phyloP scores from a whole-genome alignment of 2,329 filamentous ascomycete genomes.

The Alternaria dauci region DNA sequence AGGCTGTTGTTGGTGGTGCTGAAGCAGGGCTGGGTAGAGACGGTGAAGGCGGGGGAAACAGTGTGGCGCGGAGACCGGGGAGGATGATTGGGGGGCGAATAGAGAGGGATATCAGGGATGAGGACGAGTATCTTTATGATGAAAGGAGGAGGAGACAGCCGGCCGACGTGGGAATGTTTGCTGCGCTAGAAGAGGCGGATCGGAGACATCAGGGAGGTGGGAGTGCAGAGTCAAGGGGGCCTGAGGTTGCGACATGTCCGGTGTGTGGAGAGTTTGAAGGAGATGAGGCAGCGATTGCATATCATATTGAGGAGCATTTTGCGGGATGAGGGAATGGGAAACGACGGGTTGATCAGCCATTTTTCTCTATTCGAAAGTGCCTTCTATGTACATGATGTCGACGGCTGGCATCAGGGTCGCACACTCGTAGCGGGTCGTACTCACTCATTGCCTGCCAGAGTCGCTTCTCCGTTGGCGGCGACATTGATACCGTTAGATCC shows the following conservation, averaged over 20 bases:
- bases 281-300: slow-evolving; percentile 71
- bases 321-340: slow-evolving; percentile 6
- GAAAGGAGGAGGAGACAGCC: slow-evolving; percentile 23
- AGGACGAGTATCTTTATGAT: slow-evolving; percentile 44
- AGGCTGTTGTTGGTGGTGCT: slow-evolving; percentile 36
- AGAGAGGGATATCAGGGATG: slow-evolving; percentile 40
- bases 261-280: slow-evolving; percentile 73
- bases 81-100: slow-evolving; percentile 26
- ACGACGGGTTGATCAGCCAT: background rate
- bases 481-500: slow-evolving; percentile 45
- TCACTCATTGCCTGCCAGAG: slow-evolving; percentile 32
- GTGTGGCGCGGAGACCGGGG: slow-evolving; percentile 9
- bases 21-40: slow-evolving; percentile 38
- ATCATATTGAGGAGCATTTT: slow-evolving; percentile 71
- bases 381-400: background rate
- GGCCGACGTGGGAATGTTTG: slow-evolving; percentile 29
- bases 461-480: slow-evolving; percentile 36
- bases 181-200: slow-evolving; percentile 40
- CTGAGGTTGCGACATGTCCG: slow-evolving; percentile 61
- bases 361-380: background rate
- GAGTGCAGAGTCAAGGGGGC: slow-evolving; percentile 17
- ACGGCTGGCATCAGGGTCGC: background rate
- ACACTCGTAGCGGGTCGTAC: background rate
- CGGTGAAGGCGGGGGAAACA: slow-evolving; percentile 24
- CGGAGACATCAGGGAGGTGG: slow-evolving; percentile 32